Conservation (phyloP, 2,329 filamentous ascomycete species). For the Aureobasidium sp. region DNA sequence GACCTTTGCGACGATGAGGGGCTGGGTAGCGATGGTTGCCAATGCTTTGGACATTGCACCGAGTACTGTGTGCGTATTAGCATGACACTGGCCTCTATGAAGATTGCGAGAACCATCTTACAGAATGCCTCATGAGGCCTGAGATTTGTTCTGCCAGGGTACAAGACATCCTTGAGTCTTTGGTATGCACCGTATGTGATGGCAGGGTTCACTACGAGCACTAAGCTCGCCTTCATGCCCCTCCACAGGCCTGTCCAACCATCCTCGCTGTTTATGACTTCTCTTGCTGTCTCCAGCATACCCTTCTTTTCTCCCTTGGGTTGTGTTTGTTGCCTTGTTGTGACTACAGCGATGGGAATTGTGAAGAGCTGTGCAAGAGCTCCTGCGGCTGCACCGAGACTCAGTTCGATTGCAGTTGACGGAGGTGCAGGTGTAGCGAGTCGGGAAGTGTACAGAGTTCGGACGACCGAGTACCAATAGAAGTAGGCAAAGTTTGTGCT, state of each 20-base stretch:
- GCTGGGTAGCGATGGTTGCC: slow-evolving; percentile 87
- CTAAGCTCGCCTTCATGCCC: slow-evolving; percentile 89
- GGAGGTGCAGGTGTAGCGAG: slow-evolving; percentile 45
- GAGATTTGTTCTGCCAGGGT: slow-evolving; percentile 67
- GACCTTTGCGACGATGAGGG: slow-evolving; percentile 95
- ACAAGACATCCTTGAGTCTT: slow-evolving; percentile 69
- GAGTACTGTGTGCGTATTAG: slow-evolving; percentile 49
- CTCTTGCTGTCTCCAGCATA: slow-evolving; percentile 75
- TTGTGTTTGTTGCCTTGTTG: slow-evolving; percentile 92
- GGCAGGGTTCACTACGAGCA: slow-evolving; percentile 89
- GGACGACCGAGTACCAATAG: slow-evolving; percentile 93
- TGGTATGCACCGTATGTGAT: slow-evolving; percentile 98
- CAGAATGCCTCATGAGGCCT: slow-evolving; percentile 84
- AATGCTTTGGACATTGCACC: slow-evolving; percentile 89
- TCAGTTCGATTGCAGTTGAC: slow-evolving; percentile 73
- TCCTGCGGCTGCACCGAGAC: slow-evolving; percentile 78
- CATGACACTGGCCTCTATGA: background rate
- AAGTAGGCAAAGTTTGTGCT: slow-evolving; percentile 99
- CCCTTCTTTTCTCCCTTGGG: slow-evolving; percentile 77
- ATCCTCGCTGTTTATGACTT: slow-evolving; percentile 86
- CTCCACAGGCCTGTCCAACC: slow-evolving; percentile 86
- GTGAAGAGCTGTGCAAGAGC: slow-evolving; percentile 92
- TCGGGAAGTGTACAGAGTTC: slow-evolving; percentile 65
- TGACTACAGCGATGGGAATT: slow-evolving; percentile 91
- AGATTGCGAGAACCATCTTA: slow-evolving; percentile 48